phyloP scores from a whole-genome alignment of 139 green algal genomes.

The Zygnema circumcarinatum region DNA sequence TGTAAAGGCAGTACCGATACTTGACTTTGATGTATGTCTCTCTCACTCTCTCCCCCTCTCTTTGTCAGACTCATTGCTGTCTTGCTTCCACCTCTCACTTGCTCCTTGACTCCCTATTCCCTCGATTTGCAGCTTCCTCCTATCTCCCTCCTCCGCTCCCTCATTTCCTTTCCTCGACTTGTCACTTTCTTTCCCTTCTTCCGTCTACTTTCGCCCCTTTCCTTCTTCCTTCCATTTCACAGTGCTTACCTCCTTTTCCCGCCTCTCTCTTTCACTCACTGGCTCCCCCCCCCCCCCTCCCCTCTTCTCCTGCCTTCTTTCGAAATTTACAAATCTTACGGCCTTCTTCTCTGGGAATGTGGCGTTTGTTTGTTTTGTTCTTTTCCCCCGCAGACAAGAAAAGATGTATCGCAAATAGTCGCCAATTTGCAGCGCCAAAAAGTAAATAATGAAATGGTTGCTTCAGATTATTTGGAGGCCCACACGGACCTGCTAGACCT shows the following conservation, averaged over 20 bases:
- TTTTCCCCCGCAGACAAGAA: constrained; percentile 7
- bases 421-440: constrained; percentile 28
- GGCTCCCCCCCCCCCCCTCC: too few relatives aligned
- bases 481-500: constrained; percentile 25
- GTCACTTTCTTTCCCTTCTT: too few relatives aligned
- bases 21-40: constrained; percentile 13
- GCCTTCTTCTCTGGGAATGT: too few relatives aligned
- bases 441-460: neutral
- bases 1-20: neutral
- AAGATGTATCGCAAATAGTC: constrained; percentile 15
- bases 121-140: neutral
- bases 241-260: too few relatives aligned
- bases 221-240: too few relatives aligned
- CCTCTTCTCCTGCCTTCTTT: too few relatives aligned
- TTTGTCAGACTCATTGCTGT: neutral
- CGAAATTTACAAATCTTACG: too few relatives aligned
- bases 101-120: neutral
- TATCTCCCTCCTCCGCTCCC: too few relatives aligned
- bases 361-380: too few relatives aligned
- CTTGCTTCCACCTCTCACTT: neutral
- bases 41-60: neutral
- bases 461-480: constrained; percentile 1
- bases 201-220: too few relatives aligned
- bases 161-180: too few relatives aligned
- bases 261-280: too few relatives aligned